Evolutionary conservation across 305 asterid genomes (phyloP).

Genomic region (Stenogyne calaminthoides): DNA sequence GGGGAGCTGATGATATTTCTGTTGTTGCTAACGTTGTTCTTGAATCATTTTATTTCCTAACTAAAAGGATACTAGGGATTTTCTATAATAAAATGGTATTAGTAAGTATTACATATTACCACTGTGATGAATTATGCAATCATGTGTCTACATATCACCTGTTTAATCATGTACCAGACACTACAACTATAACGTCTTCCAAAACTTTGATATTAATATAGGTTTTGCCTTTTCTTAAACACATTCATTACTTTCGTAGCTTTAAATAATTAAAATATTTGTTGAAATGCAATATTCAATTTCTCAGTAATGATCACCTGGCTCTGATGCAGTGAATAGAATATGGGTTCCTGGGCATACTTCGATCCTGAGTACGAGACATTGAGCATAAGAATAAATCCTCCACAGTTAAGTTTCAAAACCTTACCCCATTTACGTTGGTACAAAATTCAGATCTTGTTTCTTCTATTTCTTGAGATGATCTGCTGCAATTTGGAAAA

Average conservation of each 20-base stretch:
- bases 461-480: conserved; percentile 11
- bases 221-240: background rate
- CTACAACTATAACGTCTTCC: background rate
- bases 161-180: background rate
- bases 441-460: conserved; percentile 13
- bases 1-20: background rate
- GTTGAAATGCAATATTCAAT: background rate
- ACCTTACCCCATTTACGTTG: too few species aligned
- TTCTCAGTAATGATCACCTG: conserved; percentile 20
- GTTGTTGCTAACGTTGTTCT: background rate
- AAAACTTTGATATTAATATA: background rate
- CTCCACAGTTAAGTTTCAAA: conserved; percentile 77
- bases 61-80: background rate
- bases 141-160: background rate
- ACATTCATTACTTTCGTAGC: background rate
- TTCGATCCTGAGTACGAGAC: conserved; percentile 98
- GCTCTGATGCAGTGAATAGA: conserved; percentile 38
- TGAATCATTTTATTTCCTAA: background rate
- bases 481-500: background rate
- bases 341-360: conserved; percentile 76
- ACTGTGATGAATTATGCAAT: background rate
- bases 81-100: background rate
- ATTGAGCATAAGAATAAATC: conserved; percentile 89
- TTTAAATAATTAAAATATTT: background rate
- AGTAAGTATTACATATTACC: background rate